phyloP scores from a whole-genome alignment of 148 eudicot species.

The Rhododendron ovatum region DNA sequence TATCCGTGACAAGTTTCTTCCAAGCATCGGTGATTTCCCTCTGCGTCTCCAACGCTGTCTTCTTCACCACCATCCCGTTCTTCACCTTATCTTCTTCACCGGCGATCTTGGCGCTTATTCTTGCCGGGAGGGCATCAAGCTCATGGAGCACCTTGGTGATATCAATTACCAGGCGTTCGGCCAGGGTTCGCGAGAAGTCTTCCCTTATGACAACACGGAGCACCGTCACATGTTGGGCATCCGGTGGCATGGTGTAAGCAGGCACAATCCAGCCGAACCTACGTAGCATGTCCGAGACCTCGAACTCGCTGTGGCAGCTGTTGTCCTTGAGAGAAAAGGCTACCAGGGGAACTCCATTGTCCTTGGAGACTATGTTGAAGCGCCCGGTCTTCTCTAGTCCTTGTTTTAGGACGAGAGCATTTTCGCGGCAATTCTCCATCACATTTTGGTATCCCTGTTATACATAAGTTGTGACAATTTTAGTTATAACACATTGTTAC shows the following conservation, averaged over 20 bases:
- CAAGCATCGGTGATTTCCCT: constrained; percentile 12
- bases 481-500: not conserved
- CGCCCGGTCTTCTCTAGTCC: constrained; percentile 17
- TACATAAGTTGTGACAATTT: not conserved
- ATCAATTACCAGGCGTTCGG: constrained; percentile 13
- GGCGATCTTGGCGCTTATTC: not conserved
- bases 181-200: constrained; percentile 12
- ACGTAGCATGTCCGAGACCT: constrained; percentile 9
- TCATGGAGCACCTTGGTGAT: constrained; percentile 15
- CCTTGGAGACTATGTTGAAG: constrained; percentile 23
- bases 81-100: not conserved
- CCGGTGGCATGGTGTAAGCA: constrained; percentile 15
- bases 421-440: constrained; percentile 10
- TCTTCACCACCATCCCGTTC: not conserved
- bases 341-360: constrained; percentile 13
- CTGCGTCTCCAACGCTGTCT: constrained; percentile 4
- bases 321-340: constrained; percentile 15
- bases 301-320: constrained; percentile 4
- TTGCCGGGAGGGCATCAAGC: not conserved
- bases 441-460: constrained; percentile 8
- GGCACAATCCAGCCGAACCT: constrained; percentile 19
- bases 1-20: constrained; percentile 12
- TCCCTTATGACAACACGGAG: constrained; percentile 16
- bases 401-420: constrained; percentile 8
- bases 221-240: constrained; percentile 14